Percentiles rank a stretch among this genome's conserved stretches.
Conservation (phyloP, 805 yeast species). For the Sugiyamaella qingdaonensis region DNA sequence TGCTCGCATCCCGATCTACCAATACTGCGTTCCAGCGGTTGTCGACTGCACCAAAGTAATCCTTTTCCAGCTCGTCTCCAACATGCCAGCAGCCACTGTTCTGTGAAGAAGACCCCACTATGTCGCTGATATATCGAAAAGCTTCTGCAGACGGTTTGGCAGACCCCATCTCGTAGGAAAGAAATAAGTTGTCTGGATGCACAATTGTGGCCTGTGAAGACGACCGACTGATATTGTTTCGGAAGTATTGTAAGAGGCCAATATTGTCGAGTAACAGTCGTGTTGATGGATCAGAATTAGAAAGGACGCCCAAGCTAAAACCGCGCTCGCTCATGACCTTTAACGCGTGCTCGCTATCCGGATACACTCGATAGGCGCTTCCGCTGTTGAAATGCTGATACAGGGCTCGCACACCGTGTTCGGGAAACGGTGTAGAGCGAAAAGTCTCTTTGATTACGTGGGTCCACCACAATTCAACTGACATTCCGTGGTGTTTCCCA, state of each 20-base stretch:
- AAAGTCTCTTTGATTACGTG: constrained; percentile 11
- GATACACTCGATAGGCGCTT: constrained; percentile 16
- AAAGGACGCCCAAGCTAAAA: constrained; percentile 16
- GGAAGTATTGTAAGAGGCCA: constrained; percentile 9
- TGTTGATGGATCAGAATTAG: constrained; percentile 22
- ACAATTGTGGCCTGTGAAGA: not conserved
- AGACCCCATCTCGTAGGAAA: constrained; percentile 21
- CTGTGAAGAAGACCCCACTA: not conserved
- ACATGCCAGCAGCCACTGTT: constrained; percentile 18
- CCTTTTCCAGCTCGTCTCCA: constrained; percentile 22
- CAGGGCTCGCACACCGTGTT: constrained; percentile 7
- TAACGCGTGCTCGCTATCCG: constrained; percentile 14
- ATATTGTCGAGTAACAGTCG: constrained; percentile 12
- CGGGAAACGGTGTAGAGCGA: not conserved
- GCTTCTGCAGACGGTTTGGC: constrained; percentile 21
- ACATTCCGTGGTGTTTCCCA: constrained; percentile 15
- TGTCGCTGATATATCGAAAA: constrained; percentile 9
- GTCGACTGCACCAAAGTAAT: constrained; percentile 16
- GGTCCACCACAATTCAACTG: constrained; percentile 20
- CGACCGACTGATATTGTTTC: not conserved
- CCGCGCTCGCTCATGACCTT: not conserved
- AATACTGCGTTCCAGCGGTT: constrained; percentile 22
- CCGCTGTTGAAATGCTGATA: constrained; percentile 19
- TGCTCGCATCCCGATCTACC: constrained; percentile 14
- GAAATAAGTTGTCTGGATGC: constrained; percentile 1